These are phyloP conservation scores for Leptosphaerulina australis DNA, from an alignment of 2,329 filamentous ascomycete genomes.

Conservation along the genomic window DNA sequence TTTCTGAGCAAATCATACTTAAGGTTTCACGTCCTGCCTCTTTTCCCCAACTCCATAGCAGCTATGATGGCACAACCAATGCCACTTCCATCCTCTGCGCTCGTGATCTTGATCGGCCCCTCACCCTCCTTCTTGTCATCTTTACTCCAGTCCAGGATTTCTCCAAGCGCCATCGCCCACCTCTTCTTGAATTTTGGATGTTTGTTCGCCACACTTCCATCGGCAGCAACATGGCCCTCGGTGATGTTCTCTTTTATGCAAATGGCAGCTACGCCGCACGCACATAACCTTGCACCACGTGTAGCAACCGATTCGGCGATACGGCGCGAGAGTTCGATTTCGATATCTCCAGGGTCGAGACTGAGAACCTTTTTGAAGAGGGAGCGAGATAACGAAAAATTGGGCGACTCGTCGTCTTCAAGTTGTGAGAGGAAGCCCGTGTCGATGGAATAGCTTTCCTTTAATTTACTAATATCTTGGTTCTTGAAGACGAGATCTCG, in stretches of 20 bases:
- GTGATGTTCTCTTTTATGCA: constrained; percentile 41
- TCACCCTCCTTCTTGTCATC: constrained; percentile 25
- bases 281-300: constrained; percentile 46
- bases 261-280: constrained; percentile 49
- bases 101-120: constrained; percentile 47
- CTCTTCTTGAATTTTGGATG: constrained; percentile 51
- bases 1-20: no score
- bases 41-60: constrained; percentile 39
- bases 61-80: constrained; percentile 49
- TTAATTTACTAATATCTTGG: constrained; percentile 76
- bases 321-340: constrained; percentile 36
- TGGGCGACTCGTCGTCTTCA: constrained; percentile 63
- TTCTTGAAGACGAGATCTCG: constrained; percentile 75
- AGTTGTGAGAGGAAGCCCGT: constrained; percentile 88
- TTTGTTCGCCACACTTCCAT: constrained; percentile 51
- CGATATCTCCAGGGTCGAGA: constrained; percentile 28
- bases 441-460: constrained; percentile 82
- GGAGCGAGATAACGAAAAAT: constrained; percentile 25
- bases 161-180: constrained; percentile 50
- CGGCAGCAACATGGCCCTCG: constrained; percentile 47
- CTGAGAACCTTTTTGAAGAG: constrained; percentile 32
- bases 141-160: constrained; percentile 46
- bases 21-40: constrained; percentile 1
- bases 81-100: constrained; percentile 51
- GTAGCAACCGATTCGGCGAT: constrained; percentile 43